These are phyloP conservation scores for Westerdykella sp. DNA, from an alignment of 2,329 filamentous ascomycete genomes.

Conservation along the genomic window DNA sequence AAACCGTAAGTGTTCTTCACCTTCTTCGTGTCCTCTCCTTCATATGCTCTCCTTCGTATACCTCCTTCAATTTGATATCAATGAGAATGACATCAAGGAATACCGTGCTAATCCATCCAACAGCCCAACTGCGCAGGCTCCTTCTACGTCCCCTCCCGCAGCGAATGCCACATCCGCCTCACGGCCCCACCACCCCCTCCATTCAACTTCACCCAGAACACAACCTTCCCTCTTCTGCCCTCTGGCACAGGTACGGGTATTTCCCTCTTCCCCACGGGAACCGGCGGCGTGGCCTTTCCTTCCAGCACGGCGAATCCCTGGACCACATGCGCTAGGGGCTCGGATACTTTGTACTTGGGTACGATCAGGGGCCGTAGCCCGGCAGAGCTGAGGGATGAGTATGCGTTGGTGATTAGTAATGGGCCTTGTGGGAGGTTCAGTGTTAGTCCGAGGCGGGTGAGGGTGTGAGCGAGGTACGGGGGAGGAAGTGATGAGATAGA, in stretches of 20 bases:
- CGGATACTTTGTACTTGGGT: slow-evolving; percentile 14
- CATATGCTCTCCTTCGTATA: no score
- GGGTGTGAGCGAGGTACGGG: no score
- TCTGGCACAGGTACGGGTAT: slow-evolving; percentile 1
- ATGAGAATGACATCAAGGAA: background rate
- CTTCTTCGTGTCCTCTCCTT: background rate
- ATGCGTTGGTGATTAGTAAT: slow-evolving; percentile 16
- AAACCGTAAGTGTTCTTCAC: slow-evolving; percentile 10
- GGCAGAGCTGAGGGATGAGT: slow-evolving; percentile 9
- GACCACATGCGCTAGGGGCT: slow-evolving; percentile 9
- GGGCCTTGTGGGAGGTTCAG: slow-evolving; percentile 19
- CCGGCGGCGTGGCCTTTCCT: slow-evolving; percentile 2
- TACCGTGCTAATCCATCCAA: background rate
- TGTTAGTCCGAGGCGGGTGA: slow-evolving; percentile 1
- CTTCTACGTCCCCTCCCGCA: slow-evolving; percentile 14
- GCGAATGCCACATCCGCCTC: slow-evolving; percentile 21
- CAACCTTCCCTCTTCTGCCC: background rate
- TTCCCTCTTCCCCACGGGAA: slow-evolving; percentile 3
- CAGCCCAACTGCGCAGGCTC: slow-evolving; percentile 21
- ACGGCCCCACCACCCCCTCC: slow-evolving; percentile 6
- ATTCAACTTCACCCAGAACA: background rate
- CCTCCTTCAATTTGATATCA: background rate
- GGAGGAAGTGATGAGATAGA: no score
- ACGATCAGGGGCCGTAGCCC: slow-evolving; percentile 12
- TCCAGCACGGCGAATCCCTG: slow-evolving; percentile 4